These are phyloP conservation scores for Clitocybe nebularis DNA, from an alignment of 1,284 basidiomycete genomes.

Conservation along the genomic window DNA sequence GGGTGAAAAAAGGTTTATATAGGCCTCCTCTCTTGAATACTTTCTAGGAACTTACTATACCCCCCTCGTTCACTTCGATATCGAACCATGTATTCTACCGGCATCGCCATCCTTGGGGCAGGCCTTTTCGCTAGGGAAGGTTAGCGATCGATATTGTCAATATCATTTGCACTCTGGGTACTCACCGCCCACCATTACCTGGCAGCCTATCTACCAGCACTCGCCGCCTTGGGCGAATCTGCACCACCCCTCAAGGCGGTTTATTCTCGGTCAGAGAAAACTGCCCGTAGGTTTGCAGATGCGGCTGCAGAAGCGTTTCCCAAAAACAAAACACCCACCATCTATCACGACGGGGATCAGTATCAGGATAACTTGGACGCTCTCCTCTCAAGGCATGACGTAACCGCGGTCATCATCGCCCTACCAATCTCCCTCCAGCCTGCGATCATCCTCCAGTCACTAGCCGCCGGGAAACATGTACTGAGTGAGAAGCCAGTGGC, in stretches of 20 bases:
- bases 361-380: conserved; percentile 51
- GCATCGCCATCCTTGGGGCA: conserved; percentile 68
- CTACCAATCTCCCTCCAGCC: conserved; percentile 79
- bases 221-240: conserved; percentile 46
- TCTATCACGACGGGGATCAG: conserved; percentile 54
- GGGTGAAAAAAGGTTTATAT: too few relatives aligned
- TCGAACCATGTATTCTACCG: conserved; percentile 32
- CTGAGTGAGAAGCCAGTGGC: conserved; percentile 84
- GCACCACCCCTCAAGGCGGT: conserved; percentile 58
- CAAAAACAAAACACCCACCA: conserved; percentile 36
- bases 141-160: conserved; percentile 26
- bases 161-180: conserved; percentile 3
- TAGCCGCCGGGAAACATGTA: conserved; percentile 79
- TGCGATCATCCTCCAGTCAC: conserved; percentile 53
- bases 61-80: too few relatives aligned
- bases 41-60: too few relatives aligned
- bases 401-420: conserved; percentile 71
- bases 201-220: conserved; percentile 74
- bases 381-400: conserved; percentile 62
- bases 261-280: conserved; percentile 74
- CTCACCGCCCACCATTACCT: conserved; percentile 13
- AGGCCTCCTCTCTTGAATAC: too few relatives aligned
- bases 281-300: conserved; percentile 48
- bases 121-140: conserved; percentile 73
- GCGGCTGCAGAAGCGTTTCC: conserved; percentile 40